A percentile compares a stretch with the other conserved stretches of the same genome.
Conservation (phyloP, 2,329 filamentous ascomycete genomes). For the Sphaceloma murrayae region DNA sequence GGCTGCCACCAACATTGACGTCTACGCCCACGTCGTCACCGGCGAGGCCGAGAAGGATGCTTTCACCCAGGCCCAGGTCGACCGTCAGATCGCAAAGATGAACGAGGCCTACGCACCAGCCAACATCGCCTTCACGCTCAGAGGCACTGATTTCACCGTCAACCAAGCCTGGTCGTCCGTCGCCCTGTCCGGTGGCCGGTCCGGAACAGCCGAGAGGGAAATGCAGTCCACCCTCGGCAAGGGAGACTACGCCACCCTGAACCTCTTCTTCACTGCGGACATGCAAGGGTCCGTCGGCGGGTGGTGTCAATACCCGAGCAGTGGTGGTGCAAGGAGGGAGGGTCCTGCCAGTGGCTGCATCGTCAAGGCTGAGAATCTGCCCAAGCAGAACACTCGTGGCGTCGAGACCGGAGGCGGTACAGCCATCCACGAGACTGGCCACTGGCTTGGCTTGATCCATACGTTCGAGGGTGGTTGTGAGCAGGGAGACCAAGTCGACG, state of each 20-base stretch:
- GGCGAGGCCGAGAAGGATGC: background rate
- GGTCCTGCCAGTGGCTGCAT: background rate
- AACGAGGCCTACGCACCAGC: background rate
- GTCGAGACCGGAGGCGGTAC: background rate
- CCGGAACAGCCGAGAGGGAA: slow-evolving; percentile 24
- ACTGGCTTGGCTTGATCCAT: background rate
- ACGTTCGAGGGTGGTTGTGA: background rate
- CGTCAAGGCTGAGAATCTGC: background rate
- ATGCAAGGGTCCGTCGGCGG: background rate
- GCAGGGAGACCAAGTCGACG: background rate
- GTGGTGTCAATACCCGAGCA: background rate
- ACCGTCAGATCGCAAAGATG: background rate
- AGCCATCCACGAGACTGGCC: background rate
- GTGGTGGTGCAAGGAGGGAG: background rate
- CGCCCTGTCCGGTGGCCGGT: background rate
- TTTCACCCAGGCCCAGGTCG: background rate
- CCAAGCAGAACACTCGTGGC: background rate
- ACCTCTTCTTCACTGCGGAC: background rate
- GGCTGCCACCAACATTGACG: too few species aligned
- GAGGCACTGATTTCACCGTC: background rate
- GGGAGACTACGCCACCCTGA: background rate
- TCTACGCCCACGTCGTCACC: background rate
- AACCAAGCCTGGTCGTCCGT: background rate
- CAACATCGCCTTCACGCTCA: background rate
- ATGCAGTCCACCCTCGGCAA: background rate